Evolutionary conservation across 495 filamentous ascomycete genomes (phyloP).

Genomic region (Elasticomyces elasticus): DNA sequence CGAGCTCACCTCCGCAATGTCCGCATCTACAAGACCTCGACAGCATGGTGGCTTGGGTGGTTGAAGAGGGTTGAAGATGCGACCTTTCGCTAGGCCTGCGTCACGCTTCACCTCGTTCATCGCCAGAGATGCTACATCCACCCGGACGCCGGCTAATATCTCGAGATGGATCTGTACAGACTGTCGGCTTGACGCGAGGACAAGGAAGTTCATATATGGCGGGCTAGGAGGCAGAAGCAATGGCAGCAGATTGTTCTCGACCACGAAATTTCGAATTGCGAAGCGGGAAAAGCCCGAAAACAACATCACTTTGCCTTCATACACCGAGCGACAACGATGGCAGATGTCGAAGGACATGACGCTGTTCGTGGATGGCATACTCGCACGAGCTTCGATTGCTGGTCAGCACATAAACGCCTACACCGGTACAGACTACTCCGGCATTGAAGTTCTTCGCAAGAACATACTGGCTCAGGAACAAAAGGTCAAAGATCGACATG

Average conservation of each 20-base stretch:
- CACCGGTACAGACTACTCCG: constrained; percentile 73
- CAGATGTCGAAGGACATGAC: constrained; percentile 63
- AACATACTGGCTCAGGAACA: constrained; percentile 64
- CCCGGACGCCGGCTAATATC: neutral
- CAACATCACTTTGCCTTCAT: constrained; percentile 52
- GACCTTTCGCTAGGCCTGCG: neutral
- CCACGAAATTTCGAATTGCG: neutral
- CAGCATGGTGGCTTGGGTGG: neutral
- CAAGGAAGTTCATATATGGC: neutral
- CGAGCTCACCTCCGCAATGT: neutral
- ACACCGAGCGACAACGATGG: constrained; percentile 61
- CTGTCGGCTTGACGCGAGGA: neutral
- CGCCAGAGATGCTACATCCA: neutral
- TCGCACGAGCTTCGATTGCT: constrained; percentile 72
- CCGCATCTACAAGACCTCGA: neutral
- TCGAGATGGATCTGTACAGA: constrained; percentile 7
- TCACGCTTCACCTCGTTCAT: neutral
- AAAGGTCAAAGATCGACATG: constrained; percentile 51
- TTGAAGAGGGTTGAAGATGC: neutral
- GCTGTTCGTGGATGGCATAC: constrained; percentile 75
- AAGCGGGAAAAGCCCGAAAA: neutral
- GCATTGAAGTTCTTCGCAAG: constrained; percentile 75
- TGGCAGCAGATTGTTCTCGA: neutral
- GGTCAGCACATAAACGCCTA: constrained; percentile 83
- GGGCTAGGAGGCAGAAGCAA: neutral